Conservation (phyloP, 176 grass and related monocot species). For the Musa itinerans region DNA sequence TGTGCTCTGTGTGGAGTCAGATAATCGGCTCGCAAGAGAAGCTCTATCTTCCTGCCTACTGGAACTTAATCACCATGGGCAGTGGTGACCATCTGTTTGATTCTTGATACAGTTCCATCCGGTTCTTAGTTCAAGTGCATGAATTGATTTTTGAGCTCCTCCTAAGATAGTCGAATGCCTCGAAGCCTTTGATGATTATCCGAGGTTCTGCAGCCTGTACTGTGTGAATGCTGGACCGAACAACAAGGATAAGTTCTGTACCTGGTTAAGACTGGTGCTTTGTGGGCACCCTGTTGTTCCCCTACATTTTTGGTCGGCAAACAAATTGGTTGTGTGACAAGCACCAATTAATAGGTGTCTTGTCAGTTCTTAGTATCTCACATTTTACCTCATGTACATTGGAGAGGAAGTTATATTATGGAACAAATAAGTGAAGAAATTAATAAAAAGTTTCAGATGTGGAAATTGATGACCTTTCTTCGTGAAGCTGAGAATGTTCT, state of each 20-base stretch:
- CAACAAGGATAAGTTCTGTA: background rate
- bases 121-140: background rate
- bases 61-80: constrained; percentile 72
- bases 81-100: constrained; percentile 26
- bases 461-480: no score
- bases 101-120: background rate
- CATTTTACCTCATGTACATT: no score
- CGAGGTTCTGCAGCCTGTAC: background rate
- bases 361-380: no score
- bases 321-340: no score
- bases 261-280: no score
- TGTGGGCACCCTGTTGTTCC: no score
- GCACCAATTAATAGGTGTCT: no score
- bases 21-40: constrained; percentile 53
- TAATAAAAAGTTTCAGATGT: no score
- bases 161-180: background rate
- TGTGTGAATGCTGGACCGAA: background rate
- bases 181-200: background rate
- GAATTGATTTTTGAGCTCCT: background rate
- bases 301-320: no score
- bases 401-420: no score
- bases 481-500: no score
- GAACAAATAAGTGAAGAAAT: no score
- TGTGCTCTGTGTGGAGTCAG: constrained; percentile 60
- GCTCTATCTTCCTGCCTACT: constrained; percentile 75